Base-by-base conservation (phyloP, 306 rosid genomes). In the Begonia masoniana region DNA sequence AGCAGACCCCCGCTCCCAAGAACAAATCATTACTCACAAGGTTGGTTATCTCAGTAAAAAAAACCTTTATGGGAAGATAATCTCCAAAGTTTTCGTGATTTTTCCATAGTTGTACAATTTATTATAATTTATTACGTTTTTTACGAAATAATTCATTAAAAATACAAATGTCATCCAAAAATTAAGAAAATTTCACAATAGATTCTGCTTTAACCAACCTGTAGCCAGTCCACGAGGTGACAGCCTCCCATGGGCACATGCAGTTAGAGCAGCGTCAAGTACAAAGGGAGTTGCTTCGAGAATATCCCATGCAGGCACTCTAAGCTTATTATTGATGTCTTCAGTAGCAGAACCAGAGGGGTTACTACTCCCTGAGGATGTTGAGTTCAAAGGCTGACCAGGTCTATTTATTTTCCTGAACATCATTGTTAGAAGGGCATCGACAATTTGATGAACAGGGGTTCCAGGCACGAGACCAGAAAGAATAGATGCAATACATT, bases 291-390 rank as follows among this genome's bases (percentile, higher is more conserved):
- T 80, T 54, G 87, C 97, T 79, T 82, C 82, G 10, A 89, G 80
- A 64, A 85, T 89, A 68, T 89, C 94, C 97, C 95, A 89, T 42
- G 97, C 91, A 66, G 97, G 91, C 51, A 89, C 83, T 74, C 76
- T 74, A 57, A 89, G 94, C 70, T 75, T 82, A 61, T 72, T 57
- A 56, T 63, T 61, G 72, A 88, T 53, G 36, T 85, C 95, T 47
- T 82, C 80, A 31, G 66, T 15, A 52, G 77, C 80, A 43, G 89
- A 78, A 26, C 62, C 78, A 47, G 88, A 68, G 11, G 87, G 76
- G 66, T 53, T 70, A 71, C 75, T 76, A 67, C 80, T 83, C 61
- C 82, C 94, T 23, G 81, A 76, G 69, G 82, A 67, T 48, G 76
- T 50, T 49, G 89, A 71, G 65, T 82, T 66, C 68, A 64, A 71